phyloP scores from a whole-genome alignment of 805 yeast species.

The Candida insectalens region DNA sequence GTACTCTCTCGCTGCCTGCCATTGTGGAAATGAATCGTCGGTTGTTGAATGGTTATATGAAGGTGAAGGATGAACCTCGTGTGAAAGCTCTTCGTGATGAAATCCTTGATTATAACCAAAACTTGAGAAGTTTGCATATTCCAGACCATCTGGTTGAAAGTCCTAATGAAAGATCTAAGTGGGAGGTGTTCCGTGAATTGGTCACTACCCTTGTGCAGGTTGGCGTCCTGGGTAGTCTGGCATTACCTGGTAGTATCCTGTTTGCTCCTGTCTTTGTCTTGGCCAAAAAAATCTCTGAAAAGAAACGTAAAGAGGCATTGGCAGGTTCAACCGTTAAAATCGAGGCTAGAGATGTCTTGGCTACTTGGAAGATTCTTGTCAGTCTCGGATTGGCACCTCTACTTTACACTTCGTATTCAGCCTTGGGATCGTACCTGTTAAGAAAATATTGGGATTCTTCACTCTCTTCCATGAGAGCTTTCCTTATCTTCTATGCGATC shows the following conservation, averaged over 20 bases:
- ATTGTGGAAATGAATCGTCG: conserved; percentile 88
- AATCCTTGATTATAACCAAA: conserved; percentile 62
- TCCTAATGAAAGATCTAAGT: conserved; percentile 18
- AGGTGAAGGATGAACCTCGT: conserved; percentile 60
- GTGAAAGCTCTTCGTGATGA: conserved; percentile 50
- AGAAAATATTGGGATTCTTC: conserved; percentile 14
- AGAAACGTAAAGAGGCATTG: conserved; percentile 70
- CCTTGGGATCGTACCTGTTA: conserved; percentile 37
- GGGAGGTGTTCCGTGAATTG: conserved; percentile 16
- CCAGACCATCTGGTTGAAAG: conserved; percentile 55
- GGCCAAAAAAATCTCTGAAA: conserved; percentile 62
- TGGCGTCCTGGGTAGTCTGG: conserved; percentile 44
- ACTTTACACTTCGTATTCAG: conserved; percentile 72
- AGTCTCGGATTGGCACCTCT: conserved; percentile 85
- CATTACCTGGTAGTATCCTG: conserved; percentile 81
- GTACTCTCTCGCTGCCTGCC: conserved; percentile 67
- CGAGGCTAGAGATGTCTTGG: conserved; percentile 87
- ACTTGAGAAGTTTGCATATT: conserved; percentile 35
- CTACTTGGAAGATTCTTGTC: conserved; percentile 93
- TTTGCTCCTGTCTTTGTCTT: conserved; percentile 83
- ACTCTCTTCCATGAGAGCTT: conserved; percentile 14
- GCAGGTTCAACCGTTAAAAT: conserved; percentile 85
- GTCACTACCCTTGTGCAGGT: conserved; percentile 32
- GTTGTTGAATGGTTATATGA: conserved; percentile 71
- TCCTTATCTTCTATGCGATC: conserved; percentile 46